Evolutionary conservation across 108 stramenopile genomes (phyloP), one percentile per base, ranked within the genome.

Genomic region (Cyclostephanos tholiformis): DNA sequence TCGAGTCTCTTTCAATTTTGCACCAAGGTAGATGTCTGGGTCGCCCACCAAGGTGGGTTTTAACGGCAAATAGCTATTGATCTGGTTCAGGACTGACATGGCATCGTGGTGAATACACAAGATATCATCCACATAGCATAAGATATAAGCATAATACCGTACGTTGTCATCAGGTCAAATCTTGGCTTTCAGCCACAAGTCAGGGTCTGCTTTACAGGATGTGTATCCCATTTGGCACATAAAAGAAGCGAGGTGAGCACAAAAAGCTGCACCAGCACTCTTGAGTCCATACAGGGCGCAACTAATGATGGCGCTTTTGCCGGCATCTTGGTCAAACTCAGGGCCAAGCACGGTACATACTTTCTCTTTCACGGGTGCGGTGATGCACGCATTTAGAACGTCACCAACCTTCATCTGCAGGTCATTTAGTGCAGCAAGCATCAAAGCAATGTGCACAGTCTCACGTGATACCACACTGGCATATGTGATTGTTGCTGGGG

Each of bases 361-460:
- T 32, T 32, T 32, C 32, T 32, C 32, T 4, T 32, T 32, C 3
- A 32, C 32, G 32, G 32, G 32, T 32, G 32, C 32, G 32, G 32
- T 32, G 32, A 32, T 32, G 32, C 4, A 32, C 32, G 32, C 32
- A 32, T 32, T 32, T 32, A 32, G 4, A 4, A 32, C 50, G 53
- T 88, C 87, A 53, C 71, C 78, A 13, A 49, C 41, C 41, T 71
- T 56, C 13, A 71, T 50, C 25, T 57, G 30, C 49, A 86, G 41
- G 13, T 63, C 55, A 30, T 72, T 83, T 17, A 86, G 67, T 19
- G 84, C 84, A 26, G 88, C 88, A 41, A 73, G 26, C 0, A 72
- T 74, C 16, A 89, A 59, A 49, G 75, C 82, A 6, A 88, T 52
- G 4, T 75, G 67, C 0, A 85, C 85, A 3, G 75, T 85, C 26